phyloP scores from a whole-genome alignment of 208 protist genomes.

The Endotrypanum monterogeii region DNA sequence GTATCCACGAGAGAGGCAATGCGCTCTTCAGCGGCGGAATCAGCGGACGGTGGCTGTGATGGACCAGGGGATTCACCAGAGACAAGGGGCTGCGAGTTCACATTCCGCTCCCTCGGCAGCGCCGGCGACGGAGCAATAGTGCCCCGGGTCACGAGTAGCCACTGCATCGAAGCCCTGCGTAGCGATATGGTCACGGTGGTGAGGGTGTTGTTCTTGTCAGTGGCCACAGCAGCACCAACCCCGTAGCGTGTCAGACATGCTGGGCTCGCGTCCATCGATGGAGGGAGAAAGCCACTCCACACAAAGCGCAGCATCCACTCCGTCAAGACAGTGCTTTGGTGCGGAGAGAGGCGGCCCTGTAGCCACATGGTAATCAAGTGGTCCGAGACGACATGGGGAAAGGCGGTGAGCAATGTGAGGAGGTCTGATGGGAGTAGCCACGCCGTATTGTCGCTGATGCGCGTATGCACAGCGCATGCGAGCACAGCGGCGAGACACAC shows the following conservation, averaged over 20 bases:
- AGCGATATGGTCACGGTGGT: neutral
- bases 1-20: neutral
- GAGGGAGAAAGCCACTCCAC: neutral
- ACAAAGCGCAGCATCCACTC: constrained; percentile 17
- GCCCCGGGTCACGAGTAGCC: constrained; percentile 12
- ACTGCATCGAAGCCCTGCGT: constrained; percentile 10
- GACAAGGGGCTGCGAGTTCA: too few species aligned
- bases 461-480: constrained; percentile 17
- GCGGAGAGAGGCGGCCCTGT: constrained; percentile 2
- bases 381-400: constrained; percentile 18
- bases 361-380: constrained; percentile 23
- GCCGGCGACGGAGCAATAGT: constrained; percentile 4
- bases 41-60: neutral
- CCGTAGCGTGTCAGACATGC: constrained; percentile 3
- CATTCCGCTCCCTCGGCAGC: neutral
- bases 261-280: neutral
- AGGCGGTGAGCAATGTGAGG: constrained; percentile 24
- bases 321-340: constrained; percentile 2
- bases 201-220: neutral
- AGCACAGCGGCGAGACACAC: constrained; percentile 28
- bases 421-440: constrained; percentile 6
- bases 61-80: neutral
- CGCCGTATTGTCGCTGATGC: neutral
- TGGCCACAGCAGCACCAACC: neutral
- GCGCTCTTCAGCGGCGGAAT: constrained; percentile 12